These are phyloP conservation scores for Mortierella claussenii DNA, from an alignment of 192 early-diverging fungal species.

Conservation along the genomic window DNA sequence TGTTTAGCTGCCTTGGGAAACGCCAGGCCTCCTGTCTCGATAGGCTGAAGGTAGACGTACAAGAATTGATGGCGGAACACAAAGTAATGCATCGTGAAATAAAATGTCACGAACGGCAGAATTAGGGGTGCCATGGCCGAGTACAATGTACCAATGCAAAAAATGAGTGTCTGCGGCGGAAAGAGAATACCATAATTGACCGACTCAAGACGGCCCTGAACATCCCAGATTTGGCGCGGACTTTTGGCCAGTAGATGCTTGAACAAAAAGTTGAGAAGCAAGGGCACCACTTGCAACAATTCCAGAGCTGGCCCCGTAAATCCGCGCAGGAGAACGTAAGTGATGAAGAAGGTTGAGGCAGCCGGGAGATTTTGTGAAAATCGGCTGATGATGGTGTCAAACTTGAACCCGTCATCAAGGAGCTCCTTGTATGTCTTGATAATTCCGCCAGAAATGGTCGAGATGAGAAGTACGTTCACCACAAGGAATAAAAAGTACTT, in stretches of 20 bases:
- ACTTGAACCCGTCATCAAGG: conserved; percentile 38
- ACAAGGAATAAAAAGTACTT: conserved; percentile 86
- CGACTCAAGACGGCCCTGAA: conserved; percentile 58
- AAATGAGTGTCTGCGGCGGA: conserved; percentile 75
- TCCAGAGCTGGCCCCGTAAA: conserved; percentile 73
- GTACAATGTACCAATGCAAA: conserved; percentile 80
- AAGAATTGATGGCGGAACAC: conserved; percentile 88
- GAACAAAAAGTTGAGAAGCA: conserved; percentile 71
- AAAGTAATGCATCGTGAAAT: conserved; percentile 77
- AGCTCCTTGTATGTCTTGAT: conserved; percentile 48
- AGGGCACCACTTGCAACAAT: conserved; percentile 72
- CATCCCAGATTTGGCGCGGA: conserved; percentile 71
- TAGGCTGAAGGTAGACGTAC: conserved; percentile 72
- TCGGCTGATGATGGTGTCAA: conserved; percentile 57
- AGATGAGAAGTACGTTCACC: conserved; percentile 82
- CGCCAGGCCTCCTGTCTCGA: conserved; percentile 70
- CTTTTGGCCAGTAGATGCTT: conserved; percentile 71
- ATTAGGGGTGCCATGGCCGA: conserved; percentile 84
- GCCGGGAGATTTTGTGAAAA: conserved; percentile 74
- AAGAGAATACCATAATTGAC: conserved; percentile 71
- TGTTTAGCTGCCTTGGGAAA: conserved; percentile 72
- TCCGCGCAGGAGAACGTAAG: conserved; percentile 83
- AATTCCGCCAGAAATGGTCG: conserved; percentile 76
- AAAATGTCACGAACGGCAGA: conserved; percentile 76
- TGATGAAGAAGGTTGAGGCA: conserved; percentile 85